Evolutionary conservation across 495 filamentous ascomycete genomes (phyloP).

Genomic region (Daldinia grandis): DNA sequence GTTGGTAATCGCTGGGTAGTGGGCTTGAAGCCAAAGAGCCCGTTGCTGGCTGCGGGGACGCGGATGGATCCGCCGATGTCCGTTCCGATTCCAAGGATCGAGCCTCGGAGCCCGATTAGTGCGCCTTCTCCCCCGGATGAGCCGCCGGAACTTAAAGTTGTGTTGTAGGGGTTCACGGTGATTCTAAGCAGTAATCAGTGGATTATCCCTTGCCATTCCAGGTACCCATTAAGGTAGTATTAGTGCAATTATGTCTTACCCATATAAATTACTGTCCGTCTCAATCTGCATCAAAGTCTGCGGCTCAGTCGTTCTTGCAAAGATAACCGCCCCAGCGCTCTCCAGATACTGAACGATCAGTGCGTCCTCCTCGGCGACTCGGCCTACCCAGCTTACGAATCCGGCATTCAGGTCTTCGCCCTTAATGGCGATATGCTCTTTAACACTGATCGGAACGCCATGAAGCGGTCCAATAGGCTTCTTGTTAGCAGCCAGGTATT

Average conservation of each 20-base stretch:
- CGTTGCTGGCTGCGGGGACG: slow-evolving; percentile 69
- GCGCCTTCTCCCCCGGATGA: slow-evolving; percentile 74
- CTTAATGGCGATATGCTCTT: slow-evolving; percentile 70
- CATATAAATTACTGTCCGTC: slow-evolving; percentile 65
- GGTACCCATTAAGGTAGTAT: not conserved
- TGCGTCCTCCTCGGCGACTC: slow-evolving; percentile 52
- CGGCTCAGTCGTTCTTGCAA: slow-evolving; percentile 64
- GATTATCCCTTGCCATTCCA: too few relatives aligned
- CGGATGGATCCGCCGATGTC: slow-evolving; percentile 76
- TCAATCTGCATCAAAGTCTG: slow-evolving; percentile 70
- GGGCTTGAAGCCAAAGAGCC: slow-evolving; percentile 71
- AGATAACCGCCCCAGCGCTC: slow-evolving; percentile 59
- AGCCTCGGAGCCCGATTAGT: slow-evolving; percentile 66
- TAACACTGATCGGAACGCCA: slow-evolving; percentile 72
- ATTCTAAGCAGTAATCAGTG: slow-evolving; percentile 49
- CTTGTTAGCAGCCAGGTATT: slow-evolving; percentile 57
- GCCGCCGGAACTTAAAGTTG: slow-evolving; percentile 65
- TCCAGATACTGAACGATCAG: slow-evolving; percentile 57
- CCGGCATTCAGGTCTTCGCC: slow-evolving; percentile 60
- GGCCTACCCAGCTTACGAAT: slow-evolving; percentile 57
- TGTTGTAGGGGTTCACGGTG: slow-evolving; percentile 67
- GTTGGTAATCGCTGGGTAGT: slow-evolving; percentile 66
- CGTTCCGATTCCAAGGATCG: slow-evolving; percentile 70
- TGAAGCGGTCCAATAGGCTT: slow-evolving; percentile 69
- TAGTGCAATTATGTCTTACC: slow-evolving; percentile 40